These are phyloP conservation scores for Linnemannia elongata DNA, from an alignment of 192 early-diverging fungal genomes.

Conservation along the genomic window DNA sequence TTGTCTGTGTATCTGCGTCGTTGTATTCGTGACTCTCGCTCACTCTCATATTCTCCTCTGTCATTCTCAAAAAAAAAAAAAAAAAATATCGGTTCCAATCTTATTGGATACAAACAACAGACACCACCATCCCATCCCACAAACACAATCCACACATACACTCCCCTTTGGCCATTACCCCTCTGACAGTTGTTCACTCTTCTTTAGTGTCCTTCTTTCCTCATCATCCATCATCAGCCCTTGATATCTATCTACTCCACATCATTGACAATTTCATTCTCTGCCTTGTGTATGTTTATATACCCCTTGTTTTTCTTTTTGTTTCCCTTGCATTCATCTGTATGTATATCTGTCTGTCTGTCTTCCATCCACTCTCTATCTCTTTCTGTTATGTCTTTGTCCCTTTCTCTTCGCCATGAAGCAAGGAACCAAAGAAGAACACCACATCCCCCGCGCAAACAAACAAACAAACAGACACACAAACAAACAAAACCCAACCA, in stretches of 20 bases:
- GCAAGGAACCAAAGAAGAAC: background rate
- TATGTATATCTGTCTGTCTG: background rate
- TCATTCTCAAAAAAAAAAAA: background rate
- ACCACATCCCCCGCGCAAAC: background rate
- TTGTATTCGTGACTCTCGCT: background rate
- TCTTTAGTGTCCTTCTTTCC: background rate
- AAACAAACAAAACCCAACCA: background rate
- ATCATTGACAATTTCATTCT: background rate
- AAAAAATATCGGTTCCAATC: background rate
- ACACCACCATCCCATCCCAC: background rate
- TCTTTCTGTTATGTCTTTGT: background rate
- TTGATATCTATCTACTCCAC: background rate
- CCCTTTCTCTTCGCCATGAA: background rate
- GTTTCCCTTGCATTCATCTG: background rate
- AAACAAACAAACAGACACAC: background rate
- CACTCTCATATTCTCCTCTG: background rate
- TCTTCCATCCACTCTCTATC: slow-evolving; percentile 7
- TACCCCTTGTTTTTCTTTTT: slow-evolving; percentile 6
- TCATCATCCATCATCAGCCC: background rate
- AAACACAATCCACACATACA: background rate
- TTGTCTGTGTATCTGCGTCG: background rate
- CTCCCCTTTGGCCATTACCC: too few relatives aligned
- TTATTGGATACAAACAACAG: background rate
- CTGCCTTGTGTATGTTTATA: background rate
- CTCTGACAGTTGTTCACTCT: background rate